Percentiles rank a stretch among this genome's conserved stretches.
Conservation (phyloP, 305 asterid species). For the Solanum hybrid region DNA sequence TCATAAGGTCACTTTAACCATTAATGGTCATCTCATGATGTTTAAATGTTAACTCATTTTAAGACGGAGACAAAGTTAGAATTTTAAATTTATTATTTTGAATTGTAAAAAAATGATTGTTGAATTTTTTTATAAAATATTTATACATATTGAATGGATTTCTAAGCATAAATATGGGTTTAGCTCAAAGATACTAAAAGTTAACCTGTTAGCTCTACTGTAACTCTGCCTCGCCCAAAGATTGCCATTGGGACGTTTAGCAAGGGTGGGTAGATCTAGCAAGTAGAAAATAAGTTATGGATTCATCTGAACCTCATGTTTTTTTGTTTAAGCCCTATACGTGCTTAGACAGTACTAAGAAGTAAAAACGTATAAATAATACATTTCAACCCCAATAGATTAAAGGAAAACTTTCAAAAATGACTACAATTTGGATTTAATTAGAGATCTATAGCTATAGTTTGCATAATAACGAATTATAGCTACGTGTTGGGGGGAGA, state of each 20-base stretch:
- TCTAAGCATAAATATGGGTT: background rate
- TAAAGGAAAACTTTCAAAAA: background rate
- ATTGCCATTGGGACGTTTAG: background rate
- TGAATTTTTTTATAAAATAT: too few species aligned
- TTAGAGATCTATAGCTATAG: too few species aligned
- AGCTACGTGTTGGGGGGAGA: background rate
- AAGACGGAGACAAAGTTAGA: background rate
- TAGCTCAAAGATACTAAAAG: background rate
- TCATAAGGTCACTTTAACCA: background rate
- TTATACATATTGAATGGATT: too few species aligned
- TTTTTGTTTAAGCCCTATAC: background rate
- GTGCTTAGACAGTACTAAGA: background rate
- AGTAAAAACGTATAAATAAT: background rate
- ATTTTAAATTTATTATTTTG: background rate
- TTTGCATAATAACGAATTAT: background rate
- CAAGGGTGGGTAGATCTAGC: background rate
- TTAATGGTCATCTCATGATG: background rate
- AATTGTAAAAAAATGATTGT: too few species aligned
- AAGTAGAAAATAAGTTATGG: background rate
- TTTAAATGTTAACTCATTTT: background rate
- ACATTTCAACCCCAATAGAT: background rate
- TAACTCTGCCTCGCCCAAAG: background rate
- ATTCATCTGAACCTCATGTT: background rate
- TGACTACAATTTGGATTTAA: background rate
- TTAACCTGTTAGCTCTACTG: background rate